Conservation (phyloP, 2,329 filamentous ascomycete genomes). For the Fusarium kyushuense region DNA sequence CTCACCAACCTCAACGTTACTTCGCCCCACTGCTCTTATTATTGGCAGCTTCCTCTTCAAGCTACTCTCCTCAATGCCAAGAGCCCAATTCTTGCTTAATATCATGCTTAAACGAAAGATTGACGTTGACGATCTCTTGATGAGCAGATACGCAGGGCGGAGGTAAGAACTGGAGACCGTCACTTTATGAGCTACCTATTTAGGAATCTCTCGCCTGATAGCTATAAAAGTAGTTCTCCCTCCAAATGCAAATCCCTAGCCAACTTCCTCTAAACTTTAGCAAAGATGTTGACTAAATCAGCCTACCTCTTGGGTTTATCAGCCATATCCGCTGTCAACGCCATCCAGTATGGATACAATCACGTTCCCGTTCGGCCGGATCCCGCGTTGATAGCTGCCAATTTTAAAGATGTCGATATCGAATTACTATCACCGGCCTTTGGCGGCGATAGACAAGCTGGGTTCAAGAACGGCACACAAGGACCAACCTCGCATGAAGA, state of each 20-base stretch:
- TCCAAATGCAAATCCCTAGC: too few species aligned
- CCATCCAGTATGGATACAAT: constrained; percentile 35
- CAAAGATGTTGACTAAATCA: constrained; percentile 8
- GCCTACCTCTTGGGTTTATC: constrained; percentile 7
- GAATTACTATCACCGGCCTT: constrained; percentile 29
- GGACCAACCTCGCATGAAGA: constrained; percentile 33
- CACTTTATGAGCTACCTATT: constrained; percentile 5
- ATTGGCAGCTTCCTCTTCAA: constrained; percentile 35
- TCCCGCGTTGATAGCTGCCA: constrained; percentile 20
- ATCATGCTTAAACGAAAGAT: constrained; percentile 24
- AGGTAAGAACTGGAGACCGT: constrained; percentile 32
- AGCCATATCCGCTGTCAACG: constrained; percentile 16
- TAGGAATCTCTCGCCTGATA: neutral
- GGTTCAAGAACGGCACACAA: constrained; percentile 33
- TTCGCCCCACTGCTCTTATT: constrained; percentile 15
- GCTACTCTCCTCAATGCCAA: constrained; percentile 34
- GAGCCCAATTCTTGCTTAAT: constrained; percentile 5
- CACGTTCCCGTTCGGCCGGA: constrained; percentile 20
- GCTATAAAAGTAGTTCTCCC: constrained; percentile 18
- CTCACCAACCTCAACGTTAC: constrained; percentile 17
- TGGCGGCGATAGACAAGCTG: neutral
- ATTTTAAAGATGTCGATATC: constrained; percentile 36
- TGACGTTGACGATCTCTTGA: constrained; percentile 5
- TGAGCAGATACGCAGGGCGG: constrained; percentile 5
- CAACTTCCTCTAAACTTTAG: too few species aligned